Evolutionary conservation across 225 moss, liverwort and hornwort genomes (phyloP).

Genomic region (Polytrichum commune): DNA sequence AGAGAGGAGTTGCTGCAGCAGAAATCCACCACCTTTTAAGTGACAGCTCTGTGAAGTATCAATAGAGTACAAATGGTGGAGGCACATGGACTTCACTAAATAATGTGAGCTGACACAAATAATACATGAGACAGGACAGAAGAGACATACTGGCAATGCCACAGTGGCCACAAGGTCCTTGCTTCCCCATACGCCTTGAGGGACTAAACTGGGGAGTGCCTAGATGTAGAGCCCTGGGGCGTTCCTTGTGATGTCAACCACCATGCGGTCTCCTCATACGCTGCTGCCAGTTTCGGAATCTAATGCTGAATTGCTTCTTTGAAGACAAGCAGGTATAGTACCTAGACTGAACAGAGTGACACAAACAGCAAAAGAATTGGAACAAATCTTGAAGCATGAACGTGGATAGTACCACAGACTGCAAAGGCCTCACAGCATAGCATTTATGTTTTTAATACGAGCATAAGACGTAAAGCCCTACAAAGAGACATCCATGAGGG

Average conservation of each 20-base stretch:
- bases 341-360: not conserved
- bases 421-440: no score
- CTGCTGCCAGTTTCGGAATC: conserved; percentile 28
- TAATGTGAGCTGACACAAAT: not conserved
- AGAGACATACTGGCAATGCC: conserved; percentile 57
- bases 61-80: not conserved
- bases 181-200: conserved; percentile 55
- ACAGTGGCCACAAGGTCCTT: conserved; percentile 68
- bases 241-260: conserved; percentile 47
- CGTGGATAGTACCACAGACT: no score
- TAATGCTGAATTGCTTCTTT: not conserved
- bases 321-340: not conserved
- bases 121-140: conserved; percentile 4
- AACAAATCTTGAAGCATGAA: no score
- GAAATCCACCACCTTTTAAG: conserved; percentile 3
- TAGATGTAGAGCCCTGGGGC: conserved; percentile 32
- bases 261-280: conserved; percentile 55
- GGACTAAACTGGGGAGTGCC: conserved; percentile 28
- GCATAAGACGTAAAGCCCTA: no score
- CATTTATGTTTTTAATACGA: no score
- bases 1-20: conserved; percentile 83
- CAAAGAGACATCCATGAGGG: no score
- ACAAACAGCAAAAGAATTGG: not conserved
- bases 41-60: not conserved
- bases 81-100: no score